These are phyloP conservation scores for Populus simonii DNA, from an alignment of 345 rosid genomes.

Conservation along the genomic window DNA sequence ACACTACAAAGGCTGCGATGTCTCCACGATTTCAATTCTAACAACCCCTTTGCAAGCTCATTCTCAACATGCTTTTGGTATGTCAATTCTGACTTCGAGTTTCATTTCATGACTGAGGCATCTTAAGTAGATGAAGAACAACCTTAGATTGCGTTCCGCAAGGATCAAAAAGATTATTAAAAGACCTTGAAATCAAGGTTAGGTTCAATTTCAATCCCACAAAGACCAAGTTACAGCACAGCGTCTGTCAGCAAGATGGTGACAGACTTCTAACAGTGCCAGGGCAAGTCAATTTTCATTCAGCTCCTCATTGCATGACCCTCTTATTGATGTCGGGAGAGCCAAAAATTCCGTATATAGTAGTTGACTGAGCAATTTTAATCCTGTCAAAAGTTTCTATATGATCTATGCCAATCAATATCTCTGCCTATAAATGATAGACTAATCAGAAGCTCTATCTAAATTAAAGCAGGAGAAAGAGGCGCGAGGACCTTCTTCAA, in stretches of 20 bases:
- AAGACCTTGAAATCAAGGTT: background rate
- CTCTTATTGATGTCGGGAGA: background rate
- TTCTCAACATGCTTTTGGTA: background rate
- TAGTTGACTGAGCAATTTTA: background rate
- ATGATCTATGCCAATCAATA: background rate
- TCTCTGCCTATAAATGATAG: background rate
- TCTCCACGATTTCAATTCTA: background rate
- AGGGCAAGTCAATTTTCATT: background rate
- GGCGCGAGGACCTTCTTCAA: background rate
- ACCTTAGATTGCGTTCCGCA: background rate
- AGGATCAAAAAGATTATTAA: no score
- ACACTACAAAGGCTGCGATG: background rate
- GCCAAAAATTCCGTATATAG: no score
- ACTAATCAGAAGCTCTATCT: background rate
- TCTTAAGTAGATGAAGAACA: background rate
- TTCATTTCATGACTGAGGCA: background rate
- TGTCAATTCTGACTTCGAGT: background rate
- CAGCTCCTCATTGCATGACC: background rate
- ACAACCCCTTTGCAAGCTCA: background rate
- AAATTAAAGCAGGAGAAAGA: background rate
- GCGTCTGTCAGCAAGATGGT: background rate
- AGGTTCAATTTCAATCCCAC: background rate
- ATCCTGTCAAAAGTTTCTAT: background rate
- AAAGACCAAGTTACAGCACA: background rate
- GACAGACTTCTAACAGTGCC: background rate